phyloP scores from a whole-genome alignment of 192 early-diverging fungal species.

The Thamnidium elegans region DNA sequence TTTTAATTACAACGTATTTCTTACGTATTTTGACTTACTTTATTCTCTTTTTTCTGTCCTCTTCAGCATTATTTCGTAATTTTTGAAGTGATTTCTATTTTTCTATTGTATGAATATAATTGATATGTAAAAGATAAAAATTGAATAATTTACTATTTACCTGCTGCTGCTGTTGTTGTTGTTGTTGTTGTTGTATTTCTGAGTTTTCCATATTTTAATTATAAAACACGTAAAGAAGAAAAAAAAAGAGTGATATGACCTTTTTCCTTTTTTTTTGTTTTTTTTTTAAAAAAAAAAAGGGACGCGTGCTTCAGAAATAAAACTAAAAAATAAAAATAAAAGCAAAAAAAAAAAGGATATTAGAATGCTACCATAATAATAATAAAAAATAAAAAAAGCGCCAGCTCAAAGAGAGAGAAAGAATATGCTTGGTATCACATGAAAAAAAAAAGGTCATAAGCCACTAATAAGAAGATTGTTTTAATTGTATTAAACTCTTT shows the following conservation, averaged over 20 bases:
- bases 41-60: slow-evolving; percentile 18
- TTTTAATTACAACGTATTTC: slow-evolving; percentile 1
- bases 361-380: too few species aligned
- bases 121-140: not conserved
- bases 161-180: not conserved
- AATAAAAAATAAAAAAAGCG: too few species aligned
- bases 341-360: not conserved
- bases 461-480: too few species aligned
- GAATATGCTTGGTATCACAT: too few species aligned
- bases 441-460: too few species aligned
- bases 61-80: slow-evolving; percentile 13
- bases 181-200: slow-evolving; percentile 2
- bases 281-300: slow-evolving; percentile 1
- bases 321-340: not conserved
- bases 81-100: slow-evolving; percentile 19
- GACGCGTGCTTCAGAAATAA: not conserved
- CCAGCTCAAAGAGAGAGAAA: too few species aligned
- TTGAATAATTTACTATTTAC: not conserved
- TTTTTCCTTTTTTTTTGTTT: too few species aligned
- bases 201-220: not conserved
- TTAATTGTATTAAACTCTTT: too few species aligned
- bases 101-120: not conserved
- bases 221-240: slow-evolving; percentile 7
- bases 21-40: slow-evolving; percentile 14
- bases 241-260: too few species aligned